Base-by-base conservation (phyloP, 306 rosid species). In the Potentilla sterilis region DNA sequence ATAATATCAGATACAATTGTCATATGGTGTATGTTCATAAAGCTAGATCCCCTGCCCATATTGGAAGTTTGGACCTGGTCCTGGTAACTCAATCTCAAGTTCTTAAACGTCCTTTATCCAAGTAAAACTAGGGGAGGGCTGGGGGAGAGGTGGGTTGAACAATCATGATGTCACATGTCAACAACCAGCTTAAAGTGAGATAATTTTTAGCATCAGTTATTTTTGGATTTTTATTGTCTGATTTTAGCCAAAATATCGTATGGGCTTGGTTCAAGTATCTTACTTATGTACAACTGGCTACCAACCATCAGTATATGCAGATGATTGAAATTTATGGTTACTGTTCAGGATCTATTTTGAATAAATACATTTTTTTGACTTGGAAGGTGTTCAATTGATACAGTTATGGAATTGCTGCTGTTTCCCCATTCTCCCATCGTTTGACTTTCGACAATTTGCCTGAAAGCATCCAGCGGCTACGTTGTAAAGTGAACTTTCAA, bases 401-500 rank as follows among this genome's bases (percentile, higher is more conserved):
- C 91, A 92, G 97, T 70, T 85, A 89, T 78, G 93, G 96, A 63
- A 67, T 95, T 78, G 97, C 92, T 84, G 99, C 97, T 59, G 82
- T 95, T 77, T 79, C 99, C 70, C 99, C 99, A 37, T 95, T 95
- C 87, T 90, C 99, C 77, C 99, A 95, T 79, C 99, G 99, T 15
- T 82, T 95, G 84, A 78, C 89, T 76, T 95, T 90, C 79, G 92
- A 92, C 67, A 80, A 85, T 86, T 83, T 95, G 85, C 92, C 99
- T 41, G 69, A 74, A 83, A 90, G 87, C 78, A 89, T 92, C 63
- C 97, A 95, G 87, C 91, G 80, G 44, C 85, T 95, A 11, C 97
- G 97, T 22, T 89, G 96, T 82, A 92, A 92, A 83, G 97, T 95
- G 75, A 92, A 95, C 87, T 92, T 92, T 77, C 77, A 88, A 86